Percentiles rank a stretch among this genome's conserved stretches.
These are phyloP conservation scores for Xerocomus minutiporus DNA, from an alignment of 1,284 basidiomycete genomes.

Conservation along the genomic window DNA sequence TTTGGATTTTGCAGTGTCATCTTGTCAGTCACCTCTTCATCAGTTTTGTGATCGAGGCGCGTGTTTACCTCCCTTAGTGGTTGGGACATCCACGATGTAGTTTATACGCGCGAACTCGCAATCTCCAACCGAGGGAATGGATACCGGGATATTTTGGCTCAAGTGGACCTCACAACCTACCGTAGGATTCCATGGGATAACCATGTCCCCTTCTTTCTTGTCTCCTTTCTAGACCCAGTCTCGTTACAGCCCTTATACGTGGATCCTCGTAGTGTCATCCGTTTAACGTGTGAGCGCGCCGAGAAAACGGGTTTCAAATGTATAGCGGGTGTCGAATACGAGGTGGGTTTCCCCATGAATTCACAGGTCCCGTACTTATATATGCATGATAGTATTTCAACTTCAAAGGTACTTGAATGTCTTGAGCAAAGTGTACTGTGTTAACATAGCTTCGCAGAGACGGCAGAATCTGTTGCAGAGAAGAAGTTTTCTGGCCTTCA, in stretches of 20 bases:
- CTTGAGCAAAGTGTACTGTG: background rate
- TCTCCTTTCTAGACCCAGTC: constrained; percentile 85
- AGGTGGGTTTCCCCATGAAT: constrained; percentile 47
- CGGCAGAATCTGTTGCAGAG: constrained; percentile 64
- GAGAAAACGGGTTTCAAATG: constrained; percentile 52
- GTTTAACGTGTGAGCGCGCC: constrained; percentile 52
- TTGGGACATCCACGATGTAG: constrained; percentile 84
- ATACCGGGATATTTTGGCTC: constrained; percentile 82
- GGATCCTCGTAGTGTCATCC: constrained; percentile 83
- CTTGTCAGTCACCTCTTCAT: constrained; percentile 49
- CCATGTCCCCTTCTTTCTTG: constrained; percentile 88
- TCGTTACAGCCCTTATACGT: constrained; percentile 71
- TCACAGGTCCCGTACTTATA: constrained; percentile 2
- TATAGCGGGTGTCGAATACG: constrained; percentile 86
- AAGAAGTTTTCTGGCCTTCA: constrained; percentile 77
- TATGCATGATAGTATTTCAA: constrained; percentile 80
- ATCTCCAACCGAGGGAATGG: constrained; percentile 91
- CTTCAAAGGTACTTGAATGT: constrained; percentile 62
- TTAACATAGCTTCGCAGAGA: constrained; percentile 51
- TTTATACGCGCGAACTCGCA: constrained; percentile 79
- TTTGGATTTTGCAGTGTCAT: constrained; percentile 93
- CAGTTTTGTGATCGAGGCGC: background rate
- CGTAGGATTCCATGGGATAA: constrained; percentile 91
- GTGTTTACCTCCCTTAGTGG: constrained; percentile 45
- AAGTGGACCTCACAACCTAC: constrained; percentile 80